Conservation (phyloP, 805 yeast genomes). For the Scheffersomyces coipomensis region DNA sequence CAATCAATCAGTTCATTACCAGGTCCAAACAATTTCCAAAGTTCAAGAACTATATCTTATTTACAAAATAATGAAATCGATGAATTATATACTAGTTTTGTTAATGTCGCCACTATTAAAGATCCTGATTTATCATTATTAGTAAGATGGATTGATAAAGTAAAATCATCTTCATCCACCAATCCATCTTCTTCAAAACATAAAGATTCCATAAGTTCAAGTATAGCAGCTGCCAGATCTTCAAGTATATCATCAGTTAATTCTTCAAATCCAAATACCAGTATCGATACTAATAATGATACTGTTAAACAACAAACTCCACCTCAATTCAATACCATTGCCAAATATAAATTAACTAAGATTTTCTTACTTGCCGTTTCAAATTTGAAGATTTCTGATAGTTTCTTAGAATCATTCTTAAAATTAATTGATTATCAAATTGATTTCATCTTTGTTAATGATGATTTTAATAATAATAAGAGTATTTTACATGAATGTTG, state of each 20-base stretch:
- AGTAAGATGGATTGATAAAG: slow-evolving; percentile 40
- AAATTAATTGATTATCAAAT: slow-evolving; percentile 45
- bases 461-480: slow-evolving; percentile 52
- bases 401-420: slow-evolving; percentile 51
- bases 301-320: background rate
- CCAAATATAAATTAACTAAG: slow-evolving; percentile 50
- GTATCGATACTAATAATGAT: background rate
- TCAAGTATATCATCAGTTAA: background rate
- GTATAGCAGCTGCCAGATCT: background rate
- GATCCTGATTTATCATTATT: slow-evolving; percentile 37
- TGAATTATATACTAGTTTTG: slow-evolving; percentile 70
- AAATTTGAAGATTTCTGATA: slow-evolving; percentile 63
- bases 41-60: background rate
- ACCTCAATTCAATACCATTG: slow-evolving; percentile 10
- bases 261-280: background rate
- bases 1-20: background rate
- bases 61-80: slow-evolving; percentile 52
- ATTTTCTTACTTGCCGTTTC: slow-evolving; percentile 70
- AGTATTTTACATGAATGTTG: slow-evolving; percentile 73
- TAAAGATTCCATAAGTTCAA: background rate
- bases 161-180: slow-evolving; percentile 16
- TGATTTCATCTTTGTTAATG: slow-evolving; percentile 65
- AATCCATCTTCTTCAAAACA: background rate
- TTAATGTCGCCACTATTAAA: slow-evolving; percentile 47
- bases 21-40: background rate